These are phyloP conservation scores for Fragaria iinumae DNA, from an alignment of 306 rosid genomes.

Conservation along the genomic window DNA sequence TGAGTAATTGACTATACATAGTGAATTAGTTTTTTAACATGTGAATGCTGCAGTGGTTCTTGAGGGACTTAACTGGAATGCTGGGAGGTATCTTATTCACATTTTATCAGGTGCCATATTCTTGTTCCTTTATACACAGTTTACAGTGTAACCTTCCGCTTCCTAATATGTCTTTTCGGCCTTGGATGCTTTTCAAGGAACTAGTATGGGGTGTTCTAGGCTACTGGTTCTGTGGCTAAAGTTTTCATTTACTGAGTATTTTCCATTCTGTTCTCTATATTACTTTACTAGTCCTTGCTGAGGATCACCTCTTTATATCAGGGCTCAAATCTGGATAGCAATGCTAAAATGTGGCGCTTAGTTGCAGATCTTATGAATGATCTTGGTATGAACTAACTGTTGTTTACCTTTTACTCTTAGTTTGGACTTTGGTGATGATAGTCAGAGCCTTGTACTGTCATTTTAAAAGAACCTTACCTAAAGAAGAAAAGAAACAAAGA, in stretches of 20 bases:
- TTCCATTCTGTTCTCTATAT: conserved; percentile 5
- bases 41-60: conserved; percentile 82
- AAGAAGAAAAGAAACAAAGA: background rate
- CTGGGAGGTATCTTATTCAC: conserved; percentile 97
- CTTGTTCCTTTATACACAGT: background rate
- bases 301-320: conserved; percentile 31
- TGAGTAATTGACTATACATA: conserved; percentile 22
- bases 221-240: background rate
- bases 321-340: conserved; percentile 96
- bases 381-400: conserved; percentile 52
- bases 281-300: conserved; percentile 9
- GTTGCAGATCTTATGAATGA: conserved; percentile 98
- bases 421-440: background rate
- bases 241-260: conserved; percentile 14
- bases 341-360: conserved; percentile 98
- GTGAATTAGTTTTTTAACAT: conserved; percentile 14
- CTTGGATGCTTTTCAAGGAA: conserved; percentile 10
- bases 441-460: background rate
- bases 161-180: background rate
- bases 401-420: background rate
- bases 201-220: background rate
- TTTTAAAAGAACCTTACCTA: background rate
- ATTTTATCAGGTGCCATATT: conserved; percentile 70
- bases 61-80: conserved; percentile 98
- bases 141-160: background rate